Conservation (phyloP, 257 asterid species). For the Lithospermum erythrorhizon region DNA sequence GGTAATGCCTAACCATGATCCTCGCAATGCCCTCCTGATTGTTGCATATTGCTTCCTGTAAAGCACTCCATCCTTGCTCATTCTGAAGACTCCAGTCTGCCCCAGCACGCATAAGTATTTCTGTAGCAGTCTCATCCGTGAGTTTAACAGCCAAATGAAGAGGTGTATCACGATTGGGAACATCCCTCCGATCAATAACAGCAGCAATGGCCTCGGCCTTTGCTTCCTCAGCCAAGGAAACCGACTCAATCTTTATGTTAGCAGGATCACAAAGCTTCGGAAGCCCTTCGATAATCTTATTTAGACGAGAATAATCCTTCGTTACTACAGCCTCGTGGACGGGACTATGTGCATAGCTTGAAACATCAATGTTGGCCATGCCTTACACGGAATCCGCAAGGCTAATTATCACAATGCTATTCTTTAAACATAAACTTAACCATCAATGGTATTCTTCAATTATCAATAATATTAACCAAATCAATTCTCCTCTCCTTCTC, state of each 20-base stretch:
- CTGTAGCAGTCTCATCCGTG: slow-evolving; percentile 5
- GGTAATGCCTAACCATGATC: slow-evolving; percentile 3
- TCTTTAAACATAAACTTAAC: neutral
- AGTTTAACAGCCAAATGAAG: slow-evolving; percentile 12
- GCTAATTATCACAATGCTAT: neutral
- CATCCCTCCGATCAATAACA: slow-evolving; percentile 8
- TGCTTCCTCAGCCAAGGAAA: slow-evolving; percentile 1
- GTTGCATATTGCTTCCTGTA: slow-evolving; percentile 3
- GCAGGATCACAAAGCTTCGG: neutral
- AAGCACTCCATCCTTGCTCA: slow-evolving; percentile 7
- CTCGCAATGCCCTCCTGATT: slow-evolving; percentile 1
- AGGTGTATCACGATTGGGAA: slow-evolving; percentile 11
- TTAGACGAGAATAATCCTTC: neutral
- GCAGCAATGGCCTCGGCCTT: slow-evolving; percentile 4
- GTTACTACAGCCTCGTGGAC: slow-evolving; percentile 1
- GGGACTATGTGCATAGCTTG: slow-evolving; percentile 1
- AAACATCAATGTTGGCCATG: slow-evolving; percentile 1
- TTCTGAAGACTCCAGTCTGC: slow-evolving; percentile 6
- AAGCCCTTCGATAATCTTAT: neutral
- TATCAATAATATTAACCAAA: neutral
- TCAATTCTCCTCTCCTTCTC: neutral
- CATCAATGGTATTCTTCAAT: neutral
- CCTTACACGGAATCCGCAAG: neutral
- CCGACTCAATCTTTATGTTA: neutral
- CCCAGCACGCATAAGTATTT: slow-evolving; percentile 10